Percentiles rank a stretch among this genome's conserved stretches.
These are phyloP conservation scores for Hanseniaspora thailandica DNA, from an alignment of 805 yeast species.

Conservation along the genomic window DNA sequence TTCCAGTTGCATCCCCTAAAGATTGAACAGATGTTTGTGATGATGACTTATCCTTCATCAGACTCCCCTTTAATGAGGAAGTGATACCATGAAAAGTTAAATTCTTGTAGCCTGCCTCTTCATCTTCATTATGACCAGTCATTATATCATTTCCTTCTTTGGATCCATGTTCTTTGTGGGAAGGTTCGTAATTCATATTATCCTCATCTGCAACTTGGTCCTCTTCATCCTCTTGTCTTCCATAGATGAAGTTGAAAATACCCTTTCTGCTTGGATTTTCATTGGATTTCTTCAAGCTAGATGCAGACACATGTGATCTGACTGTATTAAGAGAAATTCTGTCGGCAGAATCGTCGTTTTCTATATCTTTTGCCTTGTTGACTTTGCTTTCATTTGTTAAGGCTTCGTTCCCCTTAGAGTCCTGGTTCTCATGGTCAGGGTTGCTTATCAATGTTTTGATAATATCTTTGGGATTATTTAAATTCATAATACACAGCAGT, in stretches of 20 bases:
- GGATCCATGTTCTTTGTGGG: background rate
- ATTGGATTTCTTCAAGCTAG: background rate
- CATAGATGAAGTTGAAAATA: background rate
- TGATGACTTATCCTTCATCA: constrained; percentile 7
- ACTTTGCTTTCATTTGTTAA: background rate
- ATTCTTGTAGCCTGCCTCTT: constrained; percentile 25
- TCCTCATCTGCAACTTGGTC: constrained; percentile 10
- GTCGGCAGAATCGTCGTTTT: background rate
- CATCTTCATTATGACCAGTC: constrained; percentile 17
- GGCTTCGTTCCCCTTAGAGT: background rate
- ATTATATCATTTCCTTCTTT: constrained; percentile 2
- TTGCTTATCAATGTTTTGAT: background rate
- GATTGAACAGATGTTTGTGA: background rate
- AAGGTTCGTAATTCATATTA: constrained; percentile 5
- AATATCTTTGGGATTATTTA: constrained; percentile 4
- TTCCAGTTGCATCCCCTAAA: background rate
- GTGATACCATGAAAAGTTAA: constrained; percentile 26
- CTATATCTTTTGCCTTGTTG: constrained; percentile 3
- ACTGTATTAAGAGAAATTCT: background rate
- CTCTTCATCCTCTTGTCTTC: background rate
- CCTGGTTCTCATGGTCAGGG: background rate
- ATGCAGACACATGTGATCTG: background rate
- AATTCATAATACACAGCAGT: background rate
- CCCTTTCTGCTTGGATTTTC: background rate
- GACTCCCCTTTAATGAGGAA: constrained; percentile 19